Conservation (phyloP, 169 alveolate species). For the Perkinsus chesapeaki region DNA sequence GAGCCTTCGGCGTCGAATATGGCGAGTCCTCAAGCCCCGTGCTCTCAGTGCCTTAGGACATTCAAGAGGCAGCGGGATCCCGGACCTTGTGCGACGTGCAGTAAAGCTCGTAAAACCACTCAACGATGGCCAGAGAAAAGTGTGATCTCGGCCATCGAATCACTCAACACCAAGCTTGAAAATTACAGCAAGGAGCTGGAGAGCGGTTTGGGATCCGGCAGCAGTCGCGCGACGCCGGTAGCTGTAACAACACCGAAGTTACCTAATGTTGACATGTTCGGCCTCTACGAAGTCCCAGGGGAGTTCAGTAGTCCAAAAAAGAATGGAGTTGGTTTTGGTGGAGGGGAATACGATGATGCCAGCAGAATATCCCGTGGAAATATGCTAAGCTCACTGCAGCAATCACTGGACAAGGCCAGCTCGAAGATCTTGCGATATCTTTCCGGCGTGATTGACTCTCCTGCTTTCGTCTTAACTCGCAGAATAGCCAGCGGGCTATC, state of each 20-base stretch:
- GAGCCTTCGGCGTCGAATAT: neutral
- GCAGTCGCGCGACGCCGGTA: neutral
- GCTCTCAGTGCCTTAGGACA: neutral
- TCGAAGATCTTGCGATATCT: neutral
- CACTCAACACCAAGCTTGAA: neutral
- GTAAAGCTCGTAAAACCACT: neutral
- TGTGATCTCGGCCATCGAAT: neutral
- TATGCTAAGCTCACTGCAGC: neutral
- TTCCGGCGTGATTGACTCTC: neutral
- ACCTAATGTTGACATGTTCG: neutral
- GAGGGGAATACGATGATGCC: neutral
- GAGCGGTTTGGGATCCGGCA: neutral
- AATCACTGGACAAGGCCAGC: neutral
- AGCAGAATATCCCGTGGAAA: neutral
- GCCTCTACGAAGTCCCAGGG: neutral
- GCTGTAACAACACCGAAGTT: neutral
- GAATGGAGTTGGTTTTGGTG: neutral
- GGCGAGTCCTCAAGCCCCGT: neutral
- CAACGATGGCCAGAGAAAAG: neutral
- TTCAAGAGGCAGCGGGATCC: neutral
- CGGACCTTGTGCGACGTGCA: neutral
- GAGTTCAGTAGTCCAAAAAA: neutral
- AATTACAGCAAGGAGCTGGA: neutral
- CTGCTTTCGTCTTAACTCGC: neutral
- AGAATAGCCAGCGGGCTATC: neutral